Evolutionary conservation across 768 basidiomycete species (phyloP), one percentile per base, ranked within the genome.

Genomic region (Boletus rufocinnamomeus): DNA sequence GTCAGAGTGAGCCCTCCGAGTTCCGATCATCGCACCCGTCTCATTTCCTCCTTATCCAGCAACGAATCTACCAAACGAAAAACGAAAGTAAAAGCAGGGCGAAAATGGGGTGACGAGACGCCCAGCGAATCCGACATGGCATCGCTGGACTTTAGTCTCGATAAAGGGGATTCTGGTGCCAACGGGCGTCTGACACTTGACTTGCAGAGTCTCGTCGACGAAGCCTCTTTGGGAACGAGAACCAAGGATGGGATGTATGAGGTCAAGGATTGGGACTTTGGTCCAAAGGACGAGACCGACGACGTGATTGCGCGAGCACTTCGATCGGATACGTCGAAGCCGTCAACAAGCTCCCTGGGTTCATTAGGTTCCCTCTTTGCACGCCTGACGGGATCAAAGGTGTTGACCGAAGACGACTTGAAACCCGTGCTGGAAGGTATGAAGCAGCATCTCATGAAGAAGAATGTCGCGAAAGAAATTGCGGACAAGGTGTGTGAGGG

Each of bases 371-470:
- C 85, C n/a, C n/a, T n/a, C n/a, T n/a, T n/a, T n/a, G n/a, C n/a
- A n/a, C n/a, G n/a, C n/a, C n/a, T n/a, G n/a, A 95, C 93, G 4
- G 92, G 94, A 0, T 86, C 86, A 27, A 95, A 94, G 74, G 79
- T 86, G 2, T 76, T 99, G 55, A 89, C 89, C 1, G 83, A 91
- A 56, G 80, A 84, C 41, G 96, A 98, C 72, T 73, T 98, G 54
- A 84, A 84, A 63, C 96, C 96, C 9, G 91, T 96, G 1, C 72
- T 98, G 46, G 89, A 89, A 50, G 91, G 86, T 19, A 98, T 98
- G 95, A 95, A 96, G 73, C 93, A 95, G 59, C 96, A 98, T 74
- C 79, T 99, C 46, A 98, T 98, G 95, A 86, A 89, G 76, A 98
- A 98, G 80, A 99, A 99, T 67, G 97, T 99, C 6, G 97, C 97